These are phyloP conservation scores for Xylariaceae sp. DNA, from an alignment of 2,329 filamentous ascomycete species.

Conservation along the genomic window DNA sequence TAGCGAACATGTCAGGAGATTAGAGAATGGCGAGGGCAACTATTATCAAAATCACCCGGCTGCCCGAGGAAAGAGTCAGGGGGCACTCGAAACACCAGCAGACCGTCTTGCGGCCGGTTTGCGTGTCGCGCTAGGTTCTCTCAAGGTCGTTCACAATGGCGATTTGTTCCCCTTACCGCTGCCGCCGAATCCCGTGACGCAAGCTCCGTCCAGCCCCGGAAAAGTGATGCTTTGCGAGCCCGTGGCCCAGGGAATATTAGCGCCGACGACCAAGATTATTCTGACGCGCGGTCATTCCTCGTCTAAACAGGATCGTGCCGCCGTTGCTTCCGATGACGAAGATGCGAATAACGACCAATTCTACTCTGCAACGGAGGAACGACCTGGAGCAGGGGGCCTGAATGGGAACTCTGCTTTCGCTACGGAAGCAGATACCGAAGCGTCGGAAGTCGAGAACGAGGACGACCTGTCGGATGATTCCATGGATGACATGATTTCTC, in stretches of 20 bases:
- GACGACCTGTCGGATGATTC: conserved; percentile 83
- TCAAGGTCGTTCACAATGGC: conserved; percentile 75
- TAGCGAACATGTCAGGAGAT: conserved; percentile 68
- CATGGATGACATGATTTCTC: conserved; percentile 86
- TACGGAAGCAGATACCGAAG: conserved; percentile 59
- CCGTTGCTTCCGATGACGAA: conserved; percentile 59
- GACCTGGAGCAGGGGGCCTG: conserved; percentile 52
- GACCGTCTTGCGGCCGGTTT: conserved; percentile 61
- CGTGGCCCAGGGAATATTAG: conserved; percentile 78
- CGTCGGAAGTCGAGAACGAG: conserved; percentile 60
- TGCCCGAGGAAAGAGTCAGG: conserved; percentile 31
- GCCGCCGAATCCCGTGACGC: conserved; percentile 78
- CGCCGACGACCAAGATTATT: conserved; percentile 75
- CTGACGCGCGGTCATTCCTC: conserved; percentile 61
- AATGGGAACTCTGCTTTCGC: conserved; percentile 54
- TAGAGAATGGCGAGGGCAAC: conserved; percentile 77
- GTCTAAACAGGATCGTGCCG: conserved; percentile 47
- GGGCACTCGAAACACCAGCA: conserved; percentile 38
- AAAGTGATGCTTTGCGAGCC: conserved; percentile 92
- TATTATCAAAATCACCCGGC: conserved; percentile 64
- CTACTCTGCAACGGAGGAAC: conserved; percentile 85
- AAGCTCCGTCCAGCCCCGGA: conserved; percentile 76
- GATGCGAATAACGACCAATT: conserved; percentile 88
- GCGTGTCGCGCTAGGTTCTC: conserved; percentile 65
- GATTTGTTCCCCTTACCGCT: conserved; percentile 75